phyloP scores from a whole-genome alignment of 2,329 filamentous ascomycete species.

The Aspergillus pseudoterreus region DNA sequence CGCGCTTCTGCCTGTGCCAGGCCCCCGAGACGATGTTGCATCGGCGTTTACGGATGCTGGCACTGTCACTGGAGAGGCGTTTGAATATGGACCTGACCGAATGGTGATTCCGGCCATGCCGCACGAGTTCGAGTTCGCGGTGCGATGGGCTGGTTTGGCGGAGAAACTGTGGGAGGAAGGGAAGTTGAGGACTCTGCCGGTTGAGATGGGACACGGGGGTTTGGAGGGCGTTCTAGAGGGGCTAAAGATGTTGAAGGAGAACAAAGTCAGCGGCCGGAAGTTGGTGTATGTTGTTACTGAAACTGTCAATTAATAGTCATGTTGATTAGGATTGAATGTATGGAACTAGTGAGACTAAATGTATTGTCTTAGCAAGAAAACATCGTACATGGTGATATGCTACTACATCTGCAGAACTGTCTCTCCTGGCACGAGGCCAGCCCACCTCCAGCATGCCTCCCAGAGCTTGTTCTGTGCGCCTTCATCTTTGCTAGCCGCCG shows the following conservation, averaged over 20 bases:
- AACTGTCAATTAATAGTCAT: neutral
- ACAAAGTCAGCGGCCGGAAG: conserved; percentile 18
- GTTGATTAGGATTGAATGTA: too few relatives aligned
- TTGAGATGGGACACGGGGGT: conserved; percentile 14
- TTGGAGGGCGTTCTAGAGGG: conserved; percentile 15
- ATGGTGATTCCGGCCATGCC: conserved; percentile 5
- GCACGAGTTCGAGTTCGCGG: conserved; percentile 13
- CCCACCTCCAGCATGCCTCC: conserved; percentile 18
- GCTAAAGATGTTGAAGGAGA: conserved; percentile 17
- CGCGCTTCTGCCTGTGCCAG: conserved; percentile 14
- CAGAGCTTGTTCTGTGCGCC: conserved; percentile 12
- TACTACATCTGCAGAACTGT: neutral
- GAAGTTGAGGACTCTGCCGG: conserved; percentile 15
- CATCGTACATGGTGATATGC: too few relatives aligned
- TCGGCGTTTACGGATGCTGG: conserved; percentile 19
- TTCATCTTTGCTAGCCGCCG: conserved; percentile 3
- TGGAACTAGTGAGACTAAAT: too few relatives aligned
- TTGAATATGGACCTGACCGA: conserved; percentile 9
- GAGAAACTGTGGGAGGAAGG: conserved; percentile 14
- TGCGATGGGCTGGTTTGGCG: conserved; percentile 10
- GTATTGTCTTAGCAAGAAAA: too few relatives aligned
- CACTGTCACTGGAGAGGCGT: conserved; percentile 17
- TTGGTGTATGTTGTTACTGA: conserved; percentile 15
- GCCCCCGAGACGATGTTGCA: conserved; percentile 16
- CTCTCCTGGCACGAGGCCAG: conserved; percentile 9